Evolutionary conservation across 2,329 filamentous ascomycete genomes (phyloP).

Genomic region (Colletotrichum falcatum): DNA sequence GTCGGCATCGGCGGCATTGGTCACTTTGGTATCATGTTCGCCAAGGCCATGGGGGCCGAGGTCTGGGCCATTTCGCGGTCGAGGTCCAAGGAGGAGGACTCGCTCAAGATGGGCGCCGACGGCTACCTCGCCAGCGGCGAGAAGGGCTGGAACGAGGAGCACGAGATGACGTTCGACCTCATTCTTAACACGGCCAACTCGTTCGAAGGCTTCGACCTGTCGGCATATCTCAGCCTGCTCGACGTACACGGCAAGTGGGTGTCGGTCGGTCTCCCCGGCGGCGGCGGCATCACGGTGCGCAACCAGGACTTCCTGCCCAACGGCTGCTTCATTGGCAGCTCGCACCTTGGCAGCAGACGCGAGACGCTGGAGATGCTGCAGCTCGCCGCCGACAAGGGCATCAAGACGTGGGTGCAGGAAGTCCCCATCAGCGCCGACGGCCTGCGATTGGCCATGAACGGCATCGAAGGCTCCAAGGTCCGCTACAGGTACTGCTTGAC

Average conservation of each 20-base stretch:
- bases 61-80: slow-evolving; percentile 72
- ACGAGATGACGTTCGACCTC: slow-evolving; percentile 77
- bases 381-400: slow-evolving; percentile 75
- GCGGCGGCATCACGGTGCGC: slow-evolving; percentile 76
- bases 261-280: slow-evolving; percentile 83
- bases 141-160: slow-evolving; percentile 67
- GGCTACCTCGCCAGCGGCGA: slow-evolving; percentile 70
- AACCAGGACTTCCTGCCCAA: slow-evolving; percentile 82
- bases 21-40: slow-evolving; percentile 77
- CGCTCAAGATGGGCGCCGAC: slow-evolving; percentile 68
- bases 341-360: slow-evolving; percentile 76
- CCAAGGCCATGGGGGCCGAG: slow-evolving; percentile 74
- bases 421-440: slow-evolving; percentile 80
- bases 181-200: slow-evolving; percentile 81
- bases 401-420: slow-evolving; percentile 78
- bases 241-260: slow-evolving; percentile 87
- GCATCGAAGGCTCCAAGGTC: slow-evolving; percentile 77
- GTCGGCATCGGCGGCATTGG: slow-evolving; percentile 80
- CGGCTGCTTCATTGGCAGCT: slow-evolving; percentile 78
- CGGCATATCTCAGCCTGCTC: slow-evolving; percentile 80
- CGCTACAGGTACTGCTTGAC: slow-evolving; percentile 82
- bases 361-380: slow-evolving; percentile 81
- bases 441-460: slow-evolving; percentile 75
- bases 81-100: slow-evolving; percentile 70
- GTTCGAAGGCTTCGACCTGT: slow-evolving; percentile 75